Percentiles rank a stretch among this genome's conserved stretches.
phyloP scores from a whole-genome alignment of 2,329 filamentous ascomycete genomes.

The Trichophyton mentagrophytes region DNA sequence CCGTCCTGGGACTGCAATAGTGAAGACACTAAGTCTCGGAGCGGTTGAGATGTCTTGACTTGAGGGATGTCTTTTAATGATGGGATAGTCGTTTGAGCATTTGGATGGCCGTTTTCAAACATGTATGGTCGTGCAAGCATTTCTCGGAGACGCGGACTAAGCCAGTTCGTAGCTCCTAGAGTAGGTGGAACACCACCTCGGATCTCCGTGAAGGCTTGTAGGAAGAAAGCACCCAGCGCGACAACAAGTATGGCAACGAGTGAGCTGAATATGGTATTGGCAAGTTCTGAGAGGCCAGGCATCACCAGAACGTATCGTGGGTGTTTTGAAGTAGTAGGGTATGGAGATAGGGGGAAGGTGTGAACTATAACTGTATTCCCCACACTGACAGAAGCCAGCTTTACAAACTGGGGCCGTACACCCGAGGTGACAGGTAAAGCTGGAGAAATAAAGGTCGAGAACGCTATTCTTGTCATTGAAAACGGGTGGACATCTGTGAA shows the following conservation, averaged over 20 bases:
- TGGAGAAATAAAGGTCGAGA: slow-evolving; percentile 42
- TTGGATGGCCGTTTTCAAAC: slow-evolving; percentile 17
- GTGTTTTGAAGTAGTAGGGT: slow-evolving; percentile 32
- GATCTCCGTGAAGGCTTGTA: slow-evolving; percentile 50
- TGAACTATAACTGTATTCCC: slow-evolving; percentile 70
- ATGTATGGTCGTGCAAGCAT: slow-evolving; percentile 30
- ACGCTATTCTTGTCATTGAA: slow-evolving; percentile 45
- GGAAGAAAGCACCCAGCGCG: slow-evolving; percentile 48
- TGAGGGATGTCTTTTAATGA: slow-evolving; percentile 5
- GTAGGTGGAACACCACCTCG: slow-evolving; percentile 45
- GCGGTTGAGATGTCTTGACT: slow-evolving; percentile 11
- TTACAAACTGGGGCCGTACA: slow-evolving; percentile 48
- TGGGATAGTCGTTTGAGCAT: slow-evolving; percentile 10
- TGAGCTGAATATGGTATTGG: slow-evolving; percentile 43
- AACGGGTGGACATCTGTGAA: slow-evolving; percentile 45
- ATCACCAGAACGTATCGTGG: slow-evolving; percentile 59
- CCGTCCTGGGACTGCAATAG: slow-evolving; percentile 14
- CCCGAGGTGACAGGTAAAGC: slow-evolving; percentile 35
- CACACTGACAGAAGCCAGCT: slow-evolving; percentile 69
- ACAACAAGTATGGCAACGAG: slow-evolving; percentile 49
- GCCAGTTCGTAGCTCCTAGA: slow-evolving; percentile 43
- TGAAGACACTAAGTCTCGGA: slow-evolving; percentile 21
- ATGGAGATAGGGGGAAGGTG: slow-evolving; percentile 53
- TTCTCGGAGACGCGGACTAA: slow-evolving; percentile 41
- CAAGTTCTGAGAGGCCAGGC: slow-evolving; percentile 41